Conservation (phyloP, 2,329 filamentous ascomycete genomes). For the Cercospora berteroae region DNA sequence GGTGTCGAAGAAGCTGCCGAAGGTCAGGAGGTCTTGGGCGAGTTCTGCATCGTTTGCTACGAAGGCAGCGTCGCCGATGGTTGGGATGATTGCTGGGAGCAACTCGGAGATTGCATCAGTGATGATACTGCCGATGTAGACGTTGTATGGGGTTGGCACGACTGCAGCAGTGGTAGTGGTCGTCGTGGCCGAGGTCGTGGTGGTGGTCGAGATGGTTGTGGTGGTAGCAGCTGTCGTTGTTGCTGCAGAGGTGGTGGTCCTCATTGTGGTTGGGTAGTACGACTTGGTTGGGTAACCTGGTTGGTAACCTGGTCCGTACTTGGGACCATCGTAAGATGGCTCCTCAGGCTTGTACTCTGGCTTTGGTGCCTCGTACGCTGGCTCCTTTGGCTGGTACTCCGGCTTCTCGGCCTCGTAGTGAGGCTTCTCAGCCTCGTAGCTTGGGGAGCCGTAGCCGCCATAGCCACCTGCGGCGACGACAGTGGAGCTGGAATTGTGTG, state of each 20-base stretch:
- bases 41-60: neutral
- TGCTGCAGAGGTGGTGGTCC: neutral
- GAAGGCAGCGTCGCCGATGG: neutral
- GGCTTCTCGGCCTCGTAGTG: neutral
- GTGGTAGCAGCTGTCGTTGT: neutral
- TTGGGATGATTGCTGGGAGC: neutral
- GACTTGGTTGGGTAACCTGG: neutral
- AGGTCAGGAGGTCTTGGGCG: neutral
- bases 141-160: neutral
- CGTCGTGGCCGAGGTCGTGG: neutral
- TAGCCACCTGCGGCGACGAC: slow-evolving; percentile 1
- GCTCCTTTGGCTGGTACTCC: neutral
- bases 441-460: neutral
- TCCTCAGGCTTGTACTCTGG: neutral
- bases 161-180: neutral
- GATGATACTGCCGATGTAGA: neutral
- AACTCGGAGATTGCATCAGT: neutral
- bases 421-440: slow-evolving; percentile 1
- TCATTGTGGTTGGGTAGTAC: neutral
- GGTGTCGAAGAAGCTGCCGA: neutral
- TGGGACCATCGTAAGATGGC: neutral
- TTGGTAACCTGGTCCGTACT: neutral
- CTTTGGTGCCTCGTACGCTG: neutral
- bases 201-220: neutral
- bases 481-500: neutral